These are phyloP conservation scores for Tolypocladium sp. DNA, from an alignment of 2,329 filamentous ascomycete species.

Conservation along the genomic window DNA sequence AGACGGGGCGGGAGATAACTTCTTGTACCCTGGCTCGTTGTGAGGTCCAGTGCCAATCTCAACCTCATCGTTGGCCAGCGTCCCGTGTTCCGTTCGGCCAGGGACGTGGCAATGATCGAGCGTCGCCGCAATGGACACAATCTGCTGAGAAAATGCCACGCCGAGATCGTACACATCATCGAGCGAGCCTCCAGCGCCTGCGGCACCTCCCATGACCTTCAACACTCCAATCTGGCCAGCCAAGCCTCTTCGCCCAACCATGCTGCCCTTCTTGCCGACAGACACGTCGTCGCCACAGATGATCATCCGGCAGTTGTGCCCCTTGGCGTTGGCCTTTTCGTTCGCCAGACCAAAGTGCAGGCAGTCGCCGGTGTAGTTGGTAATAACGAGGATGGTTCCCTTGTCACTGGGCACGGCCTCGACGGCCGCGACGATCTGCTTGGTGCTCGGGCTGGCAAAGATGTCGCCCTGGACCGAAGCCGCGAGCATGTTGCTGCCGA, in stretches of 20 bases:
- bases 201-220: conserved; percentile 46
- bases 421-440: conserved; percentile 54
- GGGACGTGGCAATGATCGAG: conserved; percentile 54
- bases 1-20: conserved; percentile 41
- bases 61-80: conserved; percentile 39
- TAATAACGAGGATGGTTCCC: conserved; percentile 52
- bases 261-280: conserved; percentile 45
- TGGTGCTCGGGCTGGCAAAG: conserved; percentile 54
- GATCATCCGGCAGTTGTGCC: conserved; percentile 45
- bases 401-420: conserved; percentile 42
- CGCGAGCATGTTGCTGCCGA: conserved; percentile 51
- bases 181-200: conserved; percentile 35
- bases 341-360: conserved; percentile 52
- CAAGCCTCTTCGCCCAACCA: conserved; percentile 53
- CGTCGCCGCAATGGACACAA: conserved; percentile 48
- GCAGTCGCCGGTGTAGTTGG: conserved; percentile 57
- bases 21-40: conserved; percentile 54
- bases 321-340: conserved; percentile 46
- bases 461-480: conserved; percentile 53
- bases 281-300: conserved; percentile 59
- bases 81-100: conserved; percentile 38
- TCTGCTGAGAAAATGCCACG: conserved; percentile 37
- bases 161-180: conserved; percentile 42
- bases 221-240: conserved; percentile 52
- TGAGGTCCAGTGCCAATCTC: conserved; percentile 61